Percentiles rank a stretch among this genome's conserved stretches.
Evolutionary conservation across 2,329 filamentous ascomycete genomes (phyloP).

Genomic region (Monascus ruber): DNA sequence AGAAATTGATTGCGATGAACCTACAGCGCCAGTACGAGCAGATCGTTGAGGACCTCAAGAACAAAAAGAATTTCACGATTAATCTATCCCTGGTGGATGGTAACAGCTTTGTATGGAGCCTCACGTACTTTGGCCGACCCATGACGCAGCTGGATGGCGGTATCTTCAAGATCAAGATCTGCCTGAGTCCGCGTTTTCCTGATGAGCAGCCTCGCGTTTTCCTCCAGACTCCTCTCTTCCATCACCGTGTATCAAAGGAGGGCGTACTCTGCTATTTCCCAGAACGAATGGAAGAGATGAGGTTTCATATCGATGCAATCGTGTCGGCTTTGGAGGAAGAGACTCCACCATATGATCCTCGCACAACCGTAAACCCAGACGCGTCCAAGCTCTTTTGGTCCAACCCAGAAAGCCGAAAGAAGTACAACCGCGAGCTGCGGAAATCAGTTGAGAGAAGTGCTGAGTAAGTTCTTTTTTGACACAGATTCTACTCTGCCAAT

Average conservation of each 20-base stretch:
- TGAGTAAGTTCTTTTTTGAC: conserved; percentile 14
- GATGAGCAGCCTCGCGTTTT: conserved; percentile 75
- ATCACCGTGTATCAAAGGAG: conserved; percentile 70
- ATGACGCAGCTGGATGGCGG: conserved; percentile 92
- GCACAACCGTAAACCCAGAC: conserved; percentile 75
- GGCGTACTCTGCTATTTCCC: conserved; percentile 77
- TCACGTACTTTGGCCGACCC: conserved; percentile 82
- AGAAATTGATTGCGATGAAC: conserved; percentile 67
- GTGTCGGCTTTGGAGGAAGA: conserved; percentile 78
- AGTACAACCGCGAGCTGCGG: conserved; percentile 71
- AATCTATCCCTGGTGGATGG: conserved; percentile 64
- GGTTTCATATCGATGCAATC: conserved; percentile 73
- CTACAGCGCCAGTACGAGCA: conserved; percentile 78
- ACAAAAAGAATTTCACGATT: conserved; percentile 56
- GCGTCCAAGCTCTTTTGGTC: conserved; percentile 85
- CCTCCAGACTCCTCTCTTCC: conserved; percentile 73
- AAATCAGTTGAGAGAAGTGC: conserved; percentile 52
- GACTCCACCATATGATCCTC: conserved; percentile 75
- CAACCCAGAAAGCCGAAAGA: conserved; percentile 61
- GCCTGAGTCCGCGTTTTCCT: conserved; percentile 75
- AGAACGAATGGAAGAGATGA: conserved; percentile 61
- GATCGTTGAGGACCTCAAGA: conserved; percentile 62
- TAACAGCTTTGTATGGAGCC: conserved; percentile 80
- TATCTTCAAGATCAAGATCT: conserved; percentile 69
- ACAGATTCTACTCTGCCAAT: background rate